Base-by-base conservation (phyloP, 176 grass and related monocot genomes). In the Themeda triandra region DNA sequence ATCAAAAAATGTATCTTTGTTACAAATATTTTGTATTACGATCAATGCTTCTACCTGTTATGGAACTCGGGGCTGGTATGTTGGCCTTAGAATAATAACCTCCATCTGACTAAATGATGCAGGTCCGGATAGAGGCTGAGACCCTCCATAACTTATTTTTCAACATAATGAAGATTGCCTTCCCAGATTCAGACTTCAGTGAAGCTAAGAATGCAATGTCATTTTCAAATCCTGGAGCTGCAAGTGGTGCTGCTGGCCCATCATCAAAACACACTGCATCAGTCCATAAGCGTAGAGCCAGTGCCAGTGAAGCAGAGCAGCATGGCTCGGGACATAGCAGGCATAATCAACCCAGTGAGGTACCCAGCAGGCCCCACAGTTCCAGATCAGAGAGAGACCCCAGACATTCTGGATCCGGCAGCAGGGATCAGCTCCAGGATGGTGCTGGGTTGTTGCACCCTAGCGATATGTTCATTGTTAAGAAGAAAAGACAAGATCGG, bases 81-180 rank as follows among this genome's bases (percentile, higher is more conserved):
- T 13, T 76, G 25, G 24, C 13, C 40, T 70, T 62, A 27, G 58
- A 58, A 63, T 79, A 33, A 74, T 64, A 63, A 82, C 79, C 64
- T 84, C 30, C 59, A 54, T 62, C 62, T 2, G 27, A 66, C 5
- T 14, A 62, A 62, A 62, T 84, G 62, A 68, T 79, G 82, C 92
- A 99, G 97, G 86, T 96, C 24, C 79, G 86, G 9, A 70, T 89
- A 56, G 97, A 99, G 87, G 93, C 91, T 10, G 93, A 91, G 78
- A 94, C 90, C 54, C 86, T 99, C 60, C 91, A 96, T 68, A 88
- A 44, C 67, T 69, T 99, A 72, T 99, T 99, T 77, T 99, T 99
- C 83, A 90, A 96, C 33, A 96, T 94, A 70, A 92, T 99, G 97
- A 99, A 96, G 86, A 96, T 99, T 59, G 97, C 97, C 8, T 99